A percentile compares a stretch with the other conserved stretches of the same genome.
Evolutionary conservation across 1,284 basidiomycete genomes (phyloP).

Genomic region (Malassezia yamatoensis): DNA sequence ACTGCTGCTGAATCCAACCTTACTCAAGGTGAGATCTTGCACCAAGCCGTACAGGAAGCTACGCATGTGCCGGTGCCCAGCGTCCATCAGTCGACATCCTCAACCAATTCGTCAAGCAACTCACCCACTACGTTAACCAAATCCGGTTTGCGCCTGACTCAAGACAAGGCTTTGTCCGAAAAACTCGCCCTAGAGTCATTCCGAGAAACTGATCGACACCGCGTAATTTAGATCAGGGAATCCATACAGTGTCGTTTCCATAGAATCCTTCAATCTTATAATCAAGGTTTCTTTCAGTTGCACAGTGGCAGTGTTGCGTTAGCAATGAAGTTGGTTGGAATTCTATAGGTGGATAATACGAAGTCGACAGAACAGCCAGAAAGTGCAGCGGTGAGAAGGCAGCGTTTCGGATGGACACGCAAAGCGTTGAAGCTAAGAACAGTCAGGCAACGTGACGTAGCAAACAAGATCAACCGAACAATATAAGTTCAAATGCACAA

Average conservation of each 20-base stretch:
- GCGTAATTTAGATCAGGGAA: neutral
- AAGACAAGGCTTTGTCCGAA: neutral
- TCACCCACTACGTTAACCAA: neutral
- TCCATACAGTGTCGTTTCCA: no score
- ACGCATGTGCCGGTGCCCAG: neutral
- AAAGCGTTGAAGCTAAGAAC: no score
- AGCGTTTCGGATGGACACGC: no score
- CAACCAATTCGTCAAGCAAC: no score
- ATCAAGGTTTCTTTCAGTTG: neutral
- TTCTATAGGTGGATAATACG: no score
- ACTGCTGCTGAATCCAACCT: neutral
- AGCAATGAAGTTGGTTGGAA: no score
- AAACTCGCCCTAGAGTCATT: neutral
- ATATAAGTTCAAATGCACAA: no score
- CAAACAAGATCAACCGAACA: no score
- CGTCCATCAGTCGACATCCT: neutral
- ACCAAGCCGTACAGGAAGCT: constrained; percentile 6
- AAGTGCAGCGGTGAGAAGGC: no score
- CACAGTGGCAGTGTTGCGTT: neutral
- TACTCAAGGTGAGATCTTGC: constrained; percentile 11
- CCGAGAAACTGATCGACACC: neutral
- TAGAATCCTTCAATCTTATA: no score
- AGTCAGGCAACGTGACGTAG: no score
- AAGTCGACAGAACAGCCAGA: no score
- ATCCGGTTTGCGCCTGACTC: neutral